Evolutionary conservation across 345 rosid genomes (phyloP).

Genomic region (Laguncularia racemosa): DNA sequence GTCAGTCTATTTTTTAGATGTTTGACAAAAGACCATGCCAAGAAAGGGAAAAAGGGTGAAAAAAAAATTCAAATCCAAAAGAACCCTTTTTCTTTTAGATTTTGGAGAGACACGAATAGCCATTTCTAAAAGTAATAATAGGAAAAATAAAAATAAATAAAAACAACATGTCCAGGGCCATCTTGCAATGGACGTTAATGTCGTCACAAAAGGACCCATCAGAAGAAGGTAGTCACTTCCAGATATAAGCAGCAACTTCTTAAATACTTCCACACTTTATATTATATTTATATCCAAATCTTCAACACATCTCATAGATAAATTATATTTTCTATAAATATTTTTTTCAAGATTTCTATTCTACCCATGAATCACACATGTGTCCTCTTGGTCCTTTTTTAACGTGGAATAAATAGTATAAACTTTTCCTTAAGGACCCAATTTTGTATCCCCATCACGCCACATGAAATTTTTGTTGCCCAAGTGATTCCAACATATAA

Average conservation of each 20-base stretch:
- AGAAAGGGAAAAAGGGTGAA: constrained; percentile 22
- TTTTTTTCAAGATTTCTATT: no score
- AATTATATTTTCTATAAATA: no score
- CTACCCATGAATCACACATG: no score
- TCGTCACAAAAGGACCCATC: constrained; percentile 31
- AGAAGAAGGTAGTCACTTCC: background rate
- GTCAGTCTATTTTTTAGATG: constrained; percentile 8
- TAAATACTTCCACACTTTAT: background rate
- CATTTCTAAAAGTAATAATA: constrained; percentile 20
- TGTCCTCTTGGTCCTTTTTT: no score
- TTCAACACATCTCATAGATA: background rate
- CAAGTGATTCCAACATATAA: no score
- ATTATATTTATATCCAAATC: constrained; percentile 9
- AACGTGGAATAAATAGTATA: no score
- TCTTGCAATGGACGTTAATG: constrained; percentile 23
- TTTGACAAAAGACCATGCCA: constrained; percentile 33
- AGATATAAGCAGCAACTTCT: background rate
- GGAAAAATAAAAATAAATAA: constrained; percentile 3
- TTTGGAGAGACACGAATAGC: constrained; percentile 29
- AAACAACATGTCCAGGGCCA: constrained; percentile 10
- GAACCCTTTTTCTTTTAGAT: constrained; percentile 18
- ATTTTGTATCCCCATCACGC: no score
- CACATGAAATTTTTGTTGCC: no score
- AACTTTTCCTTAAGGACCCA: no score
- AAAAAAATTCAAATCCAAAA: constrained; percentile 28